A percentile compares a stretch with the other conserved stretches of the same genome.
Conservation (phyloP, 202 grass and related monocot species). For the Brachypodium distachyon region DNA sequence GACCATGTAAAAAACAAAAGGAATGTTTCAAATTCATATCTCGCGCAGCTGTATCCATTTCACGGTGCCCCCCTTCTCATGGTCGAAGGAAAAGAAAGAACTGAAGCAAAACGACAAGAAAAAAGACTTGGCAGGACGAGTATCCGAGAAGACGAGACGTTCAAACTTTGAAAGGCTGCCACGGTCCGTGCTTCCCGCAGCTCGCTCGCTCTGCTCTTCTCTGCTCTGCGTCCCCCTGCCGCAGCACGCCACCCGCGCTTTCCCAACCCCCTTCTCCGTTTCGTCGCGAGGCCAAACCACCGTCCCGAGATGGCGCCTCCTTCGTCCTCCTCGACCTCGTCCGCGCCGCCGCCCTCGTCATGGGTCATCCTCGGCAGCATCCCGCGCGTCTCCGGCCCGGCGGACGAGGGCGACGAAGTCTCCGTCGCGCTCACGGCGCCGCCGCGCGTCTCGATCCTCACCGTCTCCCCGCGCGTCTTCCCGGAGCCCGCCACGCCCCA, state of each 20-base stretch:
- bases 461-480: neutral
- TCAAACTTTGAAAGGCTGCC: slow-evolving; percentile 1
- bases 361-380: slow-evolving; percentile 5
- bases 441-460: neutral
- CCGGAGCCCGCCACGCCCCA: neutral
- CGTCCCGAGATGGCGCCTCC: neutral
- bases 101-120: neutral
- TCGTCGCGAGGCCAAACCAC: neutral
- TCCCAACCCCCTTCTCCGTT: neutral
- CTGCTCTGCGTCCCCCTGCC: neutral
- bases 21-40: no score
- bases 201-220: neutral
- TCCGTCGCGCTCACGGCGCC: neutral
- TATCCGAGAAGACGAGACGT: neutral
- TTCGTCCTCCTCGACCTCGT: neutral
- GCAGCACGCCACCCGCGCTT: neutral
- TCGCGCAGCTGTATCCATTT: no score
- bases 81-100: neutral
- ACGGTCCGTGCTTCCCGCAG: neutral
- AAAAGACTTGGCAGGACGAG: neutral
- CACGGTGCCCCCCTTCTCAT: neutral
- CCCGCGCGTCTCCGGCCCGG: neutral
- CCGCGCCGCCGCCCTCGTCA: neutral
- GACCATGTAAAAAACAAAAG: no score
- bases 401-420: neutral